phyloP scores from a whole-genome alignment of 2,329 filamentous ascomycete genomes.

The Trichoderma atroviride region DNA sequence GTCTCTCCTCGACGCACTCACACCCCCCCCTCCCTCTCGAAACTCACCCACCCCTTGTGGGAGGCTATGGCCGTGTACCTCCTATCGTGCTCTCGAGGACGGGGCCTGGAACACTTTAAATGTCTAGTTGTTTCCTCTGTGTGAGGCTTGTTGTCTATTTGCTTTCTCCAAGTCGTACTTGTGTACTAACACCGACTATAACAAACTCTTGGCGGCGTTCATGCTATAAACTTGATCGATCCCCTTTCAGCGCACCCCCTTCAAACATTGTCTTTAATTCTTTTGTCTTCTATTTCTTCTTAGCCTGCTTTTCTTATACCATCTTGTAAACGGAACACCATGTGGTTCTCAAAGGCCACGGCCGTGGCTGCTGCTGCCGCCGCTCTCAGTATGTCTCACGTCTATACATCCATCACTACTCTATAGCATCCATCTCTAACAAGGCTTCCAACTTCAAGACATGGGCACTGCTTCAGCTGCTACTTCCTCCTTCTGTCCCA shows the following conservation, averaged over 20 bases:
- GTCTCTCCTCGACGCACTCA: not conserved
- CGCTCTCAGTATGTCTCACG: conserved; percentile 28
- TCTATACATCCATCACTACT: not conserved
- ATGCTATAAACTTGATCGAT: conserved; percentile 4
- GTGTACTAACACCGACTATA: not conserved
- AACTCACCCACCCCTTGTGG: conserved; percentile 1
- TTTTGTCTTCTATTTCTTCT: not conserved
- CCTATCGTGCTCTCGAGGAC: not conserved
- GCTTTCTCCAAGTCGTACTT: not conserved
- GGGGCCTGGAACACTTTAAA: not conserved
- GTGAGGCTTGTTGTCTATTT: not conserved
- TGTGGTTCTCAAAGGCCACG: conserved; percentile 24
- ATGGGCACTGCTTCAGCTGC: conserved; percentile 32
- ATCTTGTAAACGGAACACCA: conserved; percentile 6
- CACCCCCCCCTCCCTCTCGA: not conserved
- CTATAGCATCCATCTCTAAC: not conserved
- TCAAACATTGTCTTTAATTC: not conserved
- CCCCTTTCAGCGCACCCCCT: not conserved
- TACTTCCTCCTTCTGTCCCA: conserved; percentile 46
- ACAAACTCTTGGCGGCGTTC: not conserved
- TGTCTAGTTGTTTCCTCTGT: not conserved
- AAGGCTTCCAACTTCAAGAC: conserved; percentile 28
- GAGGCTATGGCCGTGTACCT: not conserved
- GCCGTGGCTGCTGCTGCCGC: conserved; percentile 25
- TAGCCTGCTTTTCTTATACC: not conserved